Evolutionary conservation across 768 basidiomycete genomes (phyloP), one percentile per base, ranked within the genome.

Genomic region (Amanita phalloides): DNA sequence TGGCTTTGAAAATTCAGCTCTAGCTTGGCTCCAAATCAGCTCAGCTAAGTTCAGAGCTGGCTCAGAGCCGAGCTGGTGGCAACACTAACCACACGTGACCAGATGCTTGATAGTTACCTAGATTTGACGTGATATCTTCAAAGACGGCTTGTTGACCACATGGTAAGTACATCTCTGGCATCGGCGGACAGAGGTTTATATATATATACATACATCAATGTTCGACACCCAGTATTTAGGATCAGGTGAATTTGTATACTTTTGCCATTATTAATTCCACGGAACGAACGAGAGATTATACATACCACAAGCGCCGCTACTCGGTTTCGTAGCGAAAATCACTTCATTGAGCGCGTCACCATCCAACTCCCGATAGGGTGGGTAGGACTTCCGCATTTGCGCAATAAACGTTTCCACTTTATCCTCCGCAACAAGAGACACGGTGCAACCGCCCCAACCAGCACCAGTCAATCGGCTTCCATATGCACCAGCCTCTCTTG

Each of bases 401-500:
- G 68, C 60, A 42, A 91, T 82, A 63, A 94, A 93, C 6, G 59
- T 54, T 0, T 76, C 72, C 2, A 87, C 86, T 41, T 77, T 59
- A 17, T 69, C 64, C 60, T 85, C 83, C 6, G 78, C 74, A 13
- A 93, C 83, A 17, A 93, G 75, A 6, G 87, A 90, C 20, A 93
- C 84, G 0, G 86, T 86, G 60, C 90, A 92, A 4, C 91, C 91
- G 35, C 92, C 92, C 90, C 90, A 95, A 3, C 90, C 90, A 0
- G 90, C 90, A 83, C 89, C 89, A 17, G 92, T 94, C n/a, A 92
- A 70, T 23, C 91, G 77, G 57, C 82, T 83, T 5, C 91, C 92
- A 56, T 81, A 77, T 3, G 90, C 88, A 13, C 91, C 91, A 1
- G 83, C 79, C 14, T 76, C 69, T 45, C 75, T 68, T 7, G 87